A percentile compares a stretch with the other conserved stretches of the same genome.
These are phyloP conservation scores for Mucor lusitanicus DNA, from an alignment of 371 early-diverging fungal genomes.

Conservation along the genomic window DNA sequence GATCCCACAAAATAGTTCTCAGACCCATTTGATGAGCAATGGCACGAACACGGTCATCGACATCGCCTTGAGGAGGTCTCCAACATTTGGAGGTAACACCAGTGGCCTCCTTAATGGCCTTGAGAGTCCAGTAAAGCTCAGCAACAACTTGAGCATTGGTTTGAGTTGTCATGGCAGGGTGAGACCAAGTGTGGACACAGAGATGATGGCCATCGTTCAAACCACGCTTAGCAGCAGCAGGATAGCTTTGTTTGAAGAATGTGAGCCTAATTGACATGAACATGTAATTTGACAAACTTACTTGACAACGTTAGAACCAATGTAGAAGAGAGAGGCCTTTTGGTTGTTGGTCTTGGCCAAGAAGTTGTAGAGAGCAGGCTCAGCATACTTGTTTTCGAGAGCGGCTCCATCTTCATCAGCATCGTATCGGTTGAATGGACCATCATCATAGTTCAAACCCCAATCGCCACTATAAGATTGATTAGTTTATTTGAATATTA, in stretches of 20 bases:
- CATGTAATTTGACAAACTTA: too few species aligned
- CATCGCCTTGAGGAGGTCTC: constrained; percentile 59
- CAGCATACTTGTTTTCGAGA: constrained; percentile 30
- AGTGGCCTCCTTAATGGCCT: constrained; percentile 53
- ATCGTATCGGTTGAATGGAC: constrained; percentile 37
- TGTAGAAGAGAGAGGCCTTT: constrained; percentile 16
- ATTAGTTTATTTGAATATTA: too few species aligned
- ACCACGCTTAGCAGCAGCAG: constrained; percentile 48
- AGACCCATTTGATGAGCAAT: constrained; percentile 56
- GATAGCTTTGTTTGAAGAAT: constrained; percentile 46
- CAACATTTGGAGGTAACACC: constrained; percentile 57
- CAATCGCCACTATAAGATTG: constrained; percentile 33
- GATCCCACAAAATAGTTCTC: constrained; percentile 44
- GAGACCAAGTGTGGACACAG: constrained; percentile 61
- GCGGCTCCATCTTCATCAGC: constrained; percentile 12
- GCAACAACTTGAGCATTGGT: constrained; percentile 56
- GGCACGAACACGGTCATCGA: constrained; percentile 55
- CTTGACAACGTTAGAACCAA: background rate
- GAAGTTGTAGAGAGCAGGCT: constrained; percentile 48
- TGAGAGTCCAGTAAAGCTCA: constrained; percentile 54
- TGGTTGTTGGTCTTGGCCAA: constrained; percentile 30
- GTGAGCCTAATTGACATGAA: constrained; percentile 5
- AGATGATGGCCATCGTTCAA: constrained; percentile 46
- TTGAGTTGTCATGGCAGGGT: constrained; percentile 54
- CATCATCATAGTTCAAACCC: constrained; percentile 52